Percentiles rank a stretch among this genome's conserved stretches.
These are phyloP conservation scores for Delphinella strobiligena DNA, from an alignment of 2,329 filamentous ascomycete genomes.

Conservation along the genomic window DNA sequence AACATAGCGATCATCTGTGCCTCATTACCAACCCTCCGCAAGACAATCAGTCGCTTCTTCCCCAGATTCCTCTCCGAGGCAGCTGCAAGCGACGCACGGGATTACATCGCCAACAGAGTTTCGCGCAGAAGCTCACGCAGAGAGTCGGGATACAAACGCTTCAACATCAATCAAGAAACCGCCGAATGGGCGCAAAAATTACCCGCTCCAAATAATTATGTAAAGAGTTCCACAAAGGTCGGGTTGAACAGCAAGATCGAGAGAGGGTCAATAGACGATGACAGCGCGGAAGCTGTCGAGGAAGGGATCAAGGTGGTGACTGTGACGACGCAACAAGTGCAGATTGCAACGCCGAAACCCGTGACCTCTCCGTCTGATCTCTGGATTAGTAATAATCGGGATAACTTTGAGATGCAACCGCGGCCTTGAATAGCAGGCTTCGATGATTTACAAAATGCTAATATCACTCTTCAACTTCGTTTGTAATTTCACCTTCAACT, in stretches of 20 bases:
- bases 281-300: background rate
- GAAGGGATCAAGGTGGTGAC: background rate
- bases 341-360: too few relatives aligned
- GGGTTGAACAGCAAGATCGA: background rate
- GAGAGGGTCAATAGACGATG: background rate
- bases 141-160: slow-evolving; percentile 1
- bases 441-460: too few relatives aligned
- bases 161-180: background rate
- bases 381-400: too few relatives aligned
- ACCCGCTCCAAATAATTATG: background rate
- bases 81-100: background rate
- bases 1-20: slow-evolving; percentile 25
- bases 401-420: too few relatives aligned
- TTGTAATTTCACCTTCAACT: too few relatives aligned
- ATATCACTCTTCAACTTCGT: too few relatives aligned
- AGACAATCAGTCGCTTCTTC: slow-evolving; percentile 22
- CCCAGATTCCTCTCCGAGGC: slow-evolving; percentile 19
- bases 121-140: background rate
- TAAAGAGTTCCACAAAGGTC: background rate
- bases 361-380: too few relatives aligned
- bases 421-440: too few relatives aligned
- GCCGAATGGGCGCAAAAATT: slow-evolving; percentile 3
- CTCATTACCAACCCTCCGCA: slow-evolving; percentile 27
- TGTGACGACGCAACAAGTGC: background rate
- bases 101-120: background rate